Percentiles rank a stretch among this genome's conserved stretches.
These are phyloP conservation scores for Trichoderma asperelloides DNA, from an alignment of 495 filamentous ascomycete genomes.

Conservation along the genomic window DNA sequence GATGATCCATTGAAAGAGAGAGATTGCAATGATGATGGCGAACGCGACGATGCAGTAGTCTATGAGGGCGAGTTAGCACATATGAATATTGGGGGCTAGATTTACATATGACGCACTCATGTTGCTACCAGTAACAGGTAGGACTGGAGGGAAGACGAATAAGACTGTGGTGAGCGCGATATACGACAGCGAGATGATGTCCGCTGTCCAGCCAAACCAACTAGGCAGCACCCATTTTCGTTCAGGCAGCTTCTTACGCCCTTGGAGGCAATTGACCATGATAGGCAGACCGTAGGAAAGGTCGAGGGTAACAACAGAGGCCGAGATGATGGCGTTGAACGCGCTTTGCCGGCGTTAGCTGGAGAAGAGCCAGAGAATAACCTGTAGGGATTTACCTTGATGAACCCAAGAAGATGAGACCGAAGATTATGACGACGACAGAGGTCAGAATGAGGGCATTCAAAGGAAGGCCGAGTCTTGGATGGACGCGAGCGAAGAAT, in stretches of 20 bases:
- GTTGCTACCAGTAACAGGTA: not conserved
- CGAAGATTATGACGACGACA: not conserved
- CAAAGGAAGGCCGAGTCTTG: not conserved
- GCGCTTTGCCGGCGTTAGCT: not conserved
- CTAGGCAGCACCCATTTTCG: slow-evolving; percentile 1
- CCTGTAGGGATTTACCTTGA: not conserved
- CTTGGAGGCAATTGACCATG: not conserved
- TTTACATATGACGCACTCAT: not conserved
- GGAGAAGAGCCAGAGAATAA: not conserved
- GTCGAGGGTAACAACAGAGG: slow-evolving; percentile 1
- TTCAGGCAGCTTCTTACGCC: not conserved
- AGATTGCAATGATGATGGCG: not conserved
- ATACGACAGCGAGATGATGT: not conserved
- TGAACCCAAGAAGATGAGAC: not conserved
- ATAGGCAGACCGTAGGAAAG: not conserved
- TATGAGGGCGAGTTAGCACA: not conserved
- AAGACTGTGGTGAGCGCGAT: not conserved
- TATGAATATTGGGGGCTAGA: not conserved
- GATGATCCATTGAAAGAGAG: slow-evolving; percentile 1
- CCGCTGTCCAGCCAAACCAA: slow-evolving; percentile 4
- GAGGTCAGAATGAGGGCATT: slow-evolving; percentile 4
- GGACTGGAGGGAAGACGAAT: not conserved
- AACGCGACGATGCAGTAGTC: slow-evolving; percentile 4
- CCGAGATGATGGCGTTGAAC: slow-evolving; percentile 5
- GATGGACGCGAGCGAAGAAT: slow-evolving; percentile 2